Base-by-base conservation (phyloP, 2,329 filamentous ascomycete genomes). In the Pleomassaria siparia region DNA sequence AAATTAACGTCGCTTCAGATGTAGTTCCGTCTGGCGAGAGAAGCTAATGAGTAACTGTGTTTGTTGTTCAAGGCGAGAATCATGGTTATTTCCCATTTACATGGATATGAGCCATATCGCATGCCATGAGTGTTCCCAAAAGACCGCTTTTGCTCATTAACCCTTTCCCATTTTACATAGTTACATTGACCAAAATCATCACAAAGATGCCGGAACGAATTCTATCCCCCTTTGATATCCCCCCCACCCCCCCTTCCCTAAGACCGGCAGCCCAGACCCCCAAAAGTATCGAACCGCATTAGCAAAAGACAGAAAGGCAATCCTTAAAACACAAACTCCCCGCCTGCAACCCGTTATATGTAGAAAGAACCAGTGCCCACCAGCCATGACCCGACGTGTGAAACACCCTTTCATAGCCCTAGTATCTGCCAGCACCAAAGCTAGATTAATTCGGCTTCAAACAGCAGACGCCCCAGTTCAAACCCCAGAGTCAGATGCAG, bases 61-160 rank as follows among this genome's bases (percentile, higher is more conserved):
- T n/a, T n/a, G n/a, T n/a, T n/a, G n/a, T n/a, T n/a, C n/a, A n/a
- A n/a, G n/a, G n/a, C n/a, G n/a, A n/a, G n/a, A n/a, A n/a, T n/a
- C n/a, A n/a, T n/a, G n/a, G n/a, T n/a, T n/a, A n/a, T n/a, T n/a
- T n/a, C 9, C 5, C 15, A 5, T 11, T n/a, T 15, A 15, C 29
- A 32, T 32, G 9, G 29, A 32, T 9, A 9, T n/a, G n/a, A 15
- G 10, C 15, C 15, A 9, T 32, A n/a, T 15, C 5, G 29, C 5
- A 15, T 32, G 15, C 29, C 10, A n/a, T n/a, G 5, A 32, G 29
- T n/a, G 10, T 35, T 35, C 6, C 30, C 39, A 15, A 42, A 49
- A 58, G 58, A 52, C 54, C 48, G 61, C 50, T 63, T 68, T 56
- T 66, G 63, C 45, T 52, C 56, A 63, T 64, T 66, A 57, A 57